phyloP scores from a whole-genome alignment of 495 filamentous ascomycete species.

The Cryomyces antarcticus region DNA sequence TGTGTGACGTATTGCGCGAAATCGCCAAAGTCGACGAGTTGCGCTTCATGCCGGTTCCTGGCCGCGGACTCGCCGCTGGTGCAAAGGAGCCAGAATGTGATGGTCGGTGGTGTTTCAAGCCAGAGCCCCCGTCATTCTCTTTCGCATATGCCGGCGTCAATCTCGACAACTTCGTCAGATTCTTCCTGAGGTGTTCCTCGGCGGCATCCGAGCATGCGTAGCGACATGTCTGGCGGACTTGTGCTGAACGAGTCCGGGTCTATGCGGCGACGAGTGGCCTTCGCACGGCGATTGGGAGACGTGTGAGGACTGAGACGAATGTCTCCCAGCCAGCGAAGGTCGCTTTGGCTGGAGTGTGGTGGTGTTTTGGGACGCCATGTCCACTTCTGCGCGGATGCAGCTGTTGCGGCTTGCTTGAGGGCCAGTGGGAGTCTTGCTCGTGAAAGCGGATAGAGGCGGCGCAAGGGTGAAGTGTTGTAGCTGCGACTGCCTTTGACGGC shows the following conservation, averaged over 20 bases:
- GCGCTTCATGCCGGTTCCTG: slow-evolving; percentile 10
- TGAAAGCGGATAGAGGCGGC: too few species aligned
- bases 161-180: slow-evolving; percentile 14
- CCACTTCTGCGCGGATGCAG: too few species aligned
- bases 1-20: background rate
- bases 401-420: too few species aligned
- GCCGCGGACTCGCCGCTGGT: slow-evolving; percentile 11
- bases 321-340: slow-evolving; percentile 5
- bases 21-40: slow-evolving; percentile 16
- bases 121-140: slow-evolving; percentile 3
- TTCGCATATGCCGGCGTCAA: slow-evolving; percentile 7
- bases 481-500: too few species aligned
- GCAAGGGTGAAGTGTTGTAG: too few species aligned
- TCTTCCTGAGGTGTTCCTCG: slow-evolving; percentile 6
- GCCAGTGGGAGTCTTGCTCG: too few species aligned
- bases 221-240: slow-evolving; percentile 12
- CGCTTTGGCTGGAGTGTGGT: slow-evolving; percentile 7
- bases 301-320: slow-evolving; percentile 12
- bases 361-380: background rate
- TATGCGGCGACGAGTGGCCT: slow-evolving; percentile 4
- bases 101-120: slow-evolving; percentile 9
- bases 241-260: slow-evolving; percentile 9
- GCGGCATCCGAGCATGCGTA: slow-evolving; percentile 4
- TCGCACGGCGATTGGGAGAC: slow-evolving; percentile 14
- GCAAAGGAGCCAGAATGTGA: slow-evolving; percentile 9